phyloP scores from a whole-genome alignment of 306 rosid species.

The Calophaca sinica region DNA sequence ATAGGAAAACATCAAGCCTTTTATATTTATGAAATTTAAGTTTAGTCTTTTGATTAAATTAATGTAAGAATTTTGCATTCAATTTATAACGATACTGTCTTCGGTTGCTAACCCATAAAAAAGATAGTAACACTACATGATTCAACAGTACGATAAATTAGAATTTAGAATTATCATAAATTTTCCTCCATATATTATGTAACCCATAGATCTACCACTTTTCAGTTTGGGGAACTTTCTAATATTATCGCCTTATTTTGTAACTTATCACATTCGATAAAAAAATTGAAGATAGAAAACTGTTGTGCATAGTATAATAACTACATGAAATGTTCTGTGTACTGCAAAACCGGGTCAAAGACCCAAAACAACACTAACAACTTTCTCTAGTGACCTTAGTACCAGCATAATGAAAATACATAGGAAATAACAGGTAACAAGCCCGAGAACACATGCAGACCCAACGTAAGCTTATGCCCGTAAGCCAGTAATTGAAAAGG shows the following conservation, averaged over 20 bases:
- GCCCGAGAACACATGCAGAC: not conserved
- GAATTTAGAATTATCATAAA: not conserved
- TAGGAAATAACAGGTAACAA: not conserved
- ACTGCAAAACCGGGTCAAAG: not conserved
- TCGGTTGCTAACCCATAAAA: not conserved
- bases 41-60: not conserved
- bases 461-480: not conserved
- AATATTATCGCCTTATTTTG: not conserved
- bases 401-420: not conserved
- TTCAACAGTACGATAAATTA: not conserved
- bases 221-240: no score
- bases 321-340: not conserved
- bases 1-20: no score
- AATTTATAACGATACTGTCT: not conserved
- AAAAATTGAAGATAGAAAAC: not conserved
- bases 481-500: constrained; percentile 10
- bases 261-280: not conserved
- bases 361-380: not conserved
- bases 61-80: not conserved
- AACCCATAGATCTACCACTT: not conserved
- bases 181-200: no score
- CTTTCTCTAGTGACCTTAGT: no score
- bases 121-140: not conserved
- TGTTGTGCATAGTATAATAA: not conserved
- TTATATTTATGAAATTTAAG: no score